A percentile compares a stretch with the other conserved stretches of the same genome.
Conservation (phyloP, 306 rosid genomes). For the Acacia melanoxylon region DNA sequence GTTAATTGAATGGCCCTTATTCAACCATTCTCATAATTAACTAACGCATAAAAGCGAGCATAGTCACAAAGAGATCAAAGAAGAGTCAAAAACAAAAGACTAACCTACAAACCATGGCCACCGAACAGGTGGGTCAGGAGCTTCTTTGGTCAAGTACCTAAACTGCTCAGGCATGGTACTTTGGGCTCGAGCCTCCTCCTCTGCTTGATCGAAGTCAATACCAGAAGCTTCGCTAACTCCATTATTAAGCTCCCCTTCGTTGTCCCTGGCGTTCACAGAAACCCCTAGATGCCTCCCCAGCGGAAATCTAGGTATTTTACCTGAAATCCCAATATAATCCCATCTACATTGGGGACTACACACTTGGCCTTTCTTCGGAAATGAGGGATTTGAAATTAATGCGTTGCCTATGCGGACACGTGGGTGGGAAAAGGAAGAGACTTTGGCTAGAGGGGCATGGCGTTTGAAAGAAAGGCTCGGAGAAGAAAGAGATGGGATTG, state of each 20-base stretch:
- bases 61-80: background rate
- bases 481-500: conserved; percentile 44
- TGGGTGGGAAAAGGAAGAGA: conserved; percentile 31
- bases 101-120: conserved; percentile 89
- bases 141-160: conserved; percentile 67
- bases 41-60: conserved; percentile 13
- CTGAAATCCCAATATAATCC: conserved; percentile 31
- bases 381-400: conserved; percentile 23
- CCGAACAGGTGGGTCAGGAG: conserved; percentile 64
- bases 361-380: conserved; percentile 35
- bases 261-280: conserved; percentile 33
- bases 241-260: background rate
- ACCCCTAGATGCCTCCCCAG: conserved; percentile 35
- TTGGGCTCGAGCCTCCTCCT: conserved; percentile 51
- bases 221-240: conserved; percentile 26
- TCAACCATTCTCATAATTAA: conserved; percentile 13
- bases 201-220: conserved; percentile 47
- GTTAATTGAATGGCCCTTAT: background rate
- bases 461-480: conserved; percentile 43
- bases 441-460: conserved; percentile 22
- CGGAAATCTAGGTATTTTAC: conserved; percentile 33
- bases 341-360: conserved; percentile 25
- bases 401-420: conserved; percentile 3
- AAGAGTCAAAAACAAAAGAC: background rate
- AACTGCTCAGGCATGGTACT: conserved; percentile 88